Percentiles rank a stretch among this genome's conserved stretches.
Evolutionary conservation across 2,329 filamentous ascomycete species (phyloP).

Genomic region (Paracoccidioides lutzii): DNA sequence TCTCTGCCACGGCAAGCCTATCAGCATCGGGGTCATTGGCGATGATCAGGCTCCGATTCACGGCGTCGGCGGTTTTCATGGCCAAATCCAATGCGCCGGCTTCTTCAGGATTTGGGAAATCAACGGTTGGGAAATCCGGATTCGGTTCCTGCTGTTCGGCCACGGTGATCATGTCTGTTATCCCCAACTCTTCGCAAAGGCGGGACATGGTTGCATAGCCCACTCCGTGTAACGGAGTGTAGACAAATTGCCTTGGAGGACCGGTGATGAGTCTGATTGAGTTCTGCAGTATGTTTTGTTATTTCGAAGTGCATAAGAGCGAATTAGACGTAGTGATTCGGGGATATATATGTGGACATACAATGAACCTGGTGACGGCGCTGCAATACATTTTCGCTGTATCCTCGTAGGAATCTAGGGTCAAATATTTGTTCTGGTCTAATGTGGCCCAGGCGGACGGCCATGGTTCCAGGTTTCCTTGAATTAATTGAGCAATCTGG

Average conservation of each 20-base stretch:
- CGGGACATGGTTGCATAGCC: slow-evolving; percentile 25
- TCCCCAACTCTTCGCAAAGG: slow-evolving; percentile 23
- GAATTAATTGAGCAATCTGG: slow-evolving; percentile 46
- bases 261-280: not conserved
- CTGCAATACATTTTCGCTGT: slow-evolving; percentile 20
- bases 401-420: slow-evolving; percentile 17
- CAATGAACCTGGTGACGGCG: slow-evolving; percentile 21
- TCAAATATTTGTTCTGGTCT: slow-evolving; percentile 29
- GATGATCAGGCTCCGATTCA: slow-evolving; percentile 40
- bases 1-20: slow-evolving; percentile 49
- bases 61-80: slow-evolving; percentile 40
- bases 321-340: not conserved
- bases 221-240: slow-evolving; percentile 30
- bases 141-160: slow-evolving; percentile 43
- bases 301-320: not conserved
- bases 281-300: not conserved
- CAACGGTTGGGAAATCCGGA: slow-evolving; percentile 51
- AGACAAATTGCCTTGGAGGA: slow-evolving; percentile 26
- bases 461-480: slow-evolving; percentile 41
- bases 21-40: slow-evolving; percentile 56
- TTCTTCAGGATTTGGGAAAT: slow-evolving; percentile 55
- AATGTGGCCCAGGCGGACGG: slow-evolving; percentile 32
- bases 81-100: slow-evolving; percentile 49
- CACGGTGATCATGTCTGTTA: slow-evolving; percentile 24
- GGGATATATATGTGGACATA: slow-evolving; percentile 10